Evolutionary conservation across 805 yeast species (phyloP).

Genomic region (Metschnikowia cubensis): DNA sequence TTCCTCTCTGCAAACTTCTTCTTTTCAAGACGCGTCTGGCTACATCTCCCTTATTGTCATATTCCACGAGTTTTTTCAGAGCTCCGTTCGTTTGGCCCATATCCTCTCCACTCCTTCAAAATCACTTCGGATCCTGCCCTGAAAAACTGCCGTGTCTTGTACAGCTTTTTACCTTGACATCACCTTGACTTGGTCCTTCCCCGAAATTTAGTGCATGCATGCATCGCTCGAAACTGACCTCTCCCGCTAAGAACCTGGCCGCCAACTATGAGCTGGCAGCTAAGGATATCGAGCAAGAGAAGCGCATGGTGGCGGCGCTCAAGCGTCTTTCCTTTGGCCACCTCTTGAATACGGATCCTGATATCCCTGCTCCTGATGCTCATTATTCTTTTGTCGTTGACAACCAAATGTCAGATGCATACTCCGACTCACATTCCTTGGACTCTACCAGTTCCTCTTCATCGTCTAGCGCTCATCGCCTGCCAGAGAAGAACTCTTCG

Average conservation of each 20-base stretch:
- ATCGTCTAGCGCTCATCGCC: neutral
- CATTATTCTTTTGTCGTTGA: constrained; percentile 11
- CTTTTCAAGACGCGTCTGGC: neutral
- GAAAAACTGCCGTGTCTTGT: neutral
- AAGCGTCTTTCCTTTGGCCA: constrained; percentile 72
- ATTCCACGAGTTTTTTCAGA: neutral
- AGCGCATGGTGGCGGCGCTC: constrained; percentile 67
- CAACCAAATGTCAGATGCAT: constrained; percentile 4
- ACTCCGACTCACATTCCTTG: constrained; percentile 1
- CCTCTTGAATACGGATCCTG: constrained; percentile 62
- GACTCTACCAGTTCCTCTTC: neutral
- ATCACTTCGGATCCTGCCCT: neutral
- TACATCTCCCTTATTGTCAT: neutral
- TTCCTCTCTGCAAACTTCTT: neutral
- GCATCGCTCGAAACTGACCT: constrained; percentile 8
- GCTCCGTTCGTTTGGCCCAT: neutral
- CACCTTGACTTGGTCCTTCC: neutral
- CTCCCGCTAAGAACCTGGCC: constrained; percentile 13
- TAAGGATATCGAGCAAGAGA: constrained; percentile 70
- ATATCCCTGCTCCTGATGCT: constrained; percentile 47
- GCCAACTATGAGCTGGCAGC: constrained; percentile 51
- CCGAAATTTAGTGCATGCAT: neutral
- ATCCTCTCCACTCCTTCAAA: neutral
- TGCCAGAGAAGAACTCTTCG: neutral
- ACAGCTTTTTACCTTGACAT: neutral